Evolutionary conservation across 371 early-diverging fungal genomes (phyloP).

Genomic region (Mucor plumbeus): DNA sequence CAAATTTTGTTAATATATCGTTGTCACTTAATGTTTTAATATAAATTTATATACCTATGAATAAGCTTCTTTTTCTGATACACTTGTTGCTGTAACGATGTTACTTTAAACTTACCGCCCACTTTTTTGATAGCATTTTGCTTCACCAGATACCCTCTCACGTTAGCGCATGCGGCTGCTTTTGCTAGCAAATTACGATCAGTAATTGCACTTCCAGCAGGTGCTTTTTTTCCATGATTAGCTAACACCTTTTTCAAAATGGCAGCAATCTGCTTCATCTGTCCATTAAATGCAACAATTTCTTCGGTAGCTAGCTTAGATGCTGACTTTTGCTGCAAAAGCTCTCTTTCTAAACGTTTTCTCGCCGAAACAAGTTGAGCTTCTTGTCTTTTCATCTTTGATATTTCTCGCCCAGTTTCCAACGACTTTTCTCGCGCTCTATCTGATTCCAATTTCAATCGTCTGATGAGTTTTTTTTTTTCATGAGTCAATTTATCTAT

Average conservation of each 20-base stretch:
- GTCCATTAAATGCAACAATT: slow-evolving; percentile 28
- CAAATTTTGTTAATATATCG: no score
- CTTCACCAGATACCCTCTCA: slow-evolving; percentile 28
- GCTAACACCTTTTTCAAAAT: slow-evolving; percentile 37
- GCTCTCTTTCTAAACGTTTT: slow-evolving; percentile 37
- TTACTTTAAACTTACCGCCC: slow-evolving; percentile 22
- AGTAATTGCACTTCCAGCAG: slow-evolving; percentile 12
- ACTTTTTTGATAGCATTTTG: slow-evolving; percentile 18
- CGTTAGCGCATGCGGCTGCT: slow-evolving; percentile 43
- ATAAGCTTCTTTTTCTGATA: slow-evolving; percentile 39
- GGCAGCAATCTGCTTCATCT: slow-evolving; percentile 42
- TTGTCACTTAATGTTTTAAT: neutral
- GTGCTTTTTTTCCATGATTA: slow-evolving; percentile 14
- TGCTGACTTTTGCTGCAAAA: slow-evolving; percentile 29
- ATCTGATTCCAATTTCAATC: slow-evolving; percentile 74
- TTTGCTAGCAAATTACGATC: slow-evolving; percentile 48
- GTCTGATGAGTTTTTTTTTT: slow-evolving; percentile 74
- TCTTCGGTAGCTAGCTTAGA: slow-evolving; percentile 40
- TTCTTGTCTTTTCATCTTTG: slow-evolving; percentile 67
- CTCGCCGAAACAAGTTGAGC: slow-evolving; percentile 32
- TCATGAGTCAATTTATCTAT: slow-evolving; percentile 68
- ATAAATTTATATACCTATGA: slow-evolving; percentile 12
- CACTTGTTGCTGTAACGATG: slow-evolving; percentile 33
- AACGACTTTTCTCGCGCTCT: slow-evolving; percentile 63
- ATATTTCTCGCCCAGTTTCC: slow-evolving; percentile 69